Conservation (phyloP, 495 filamentous ascomycete genomes). For the Clavariopsis aquatica region DNA sequence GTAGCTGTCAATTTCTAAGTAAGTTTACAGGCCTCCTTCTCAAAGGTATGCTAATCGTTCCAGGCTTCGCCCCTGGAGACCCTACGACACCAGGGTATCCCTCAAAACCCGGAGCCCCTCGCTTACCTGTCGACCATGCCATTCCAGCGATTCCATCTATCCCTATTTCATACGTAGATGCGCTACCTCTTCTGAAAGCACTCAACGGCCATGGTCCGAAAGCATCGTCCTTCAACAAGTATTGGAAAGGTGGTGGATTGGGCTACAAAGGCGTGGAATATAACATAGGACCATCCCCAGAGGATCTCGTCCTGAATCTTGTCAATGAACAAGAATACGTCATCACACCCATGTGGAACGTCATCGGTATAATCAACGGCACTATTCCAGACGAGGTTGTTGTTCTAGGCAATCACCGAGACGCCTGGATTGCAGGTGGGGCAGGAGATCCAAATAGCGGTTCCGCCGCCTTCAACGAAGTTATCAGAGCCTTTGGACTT, state of each 20-base stretch:
- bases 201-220: slow-evolving; percentile 85
- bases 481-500: slow-evolving; percentile 43
- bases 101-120: slow-evolving; percentile 84
- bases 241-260: slow-evolving; percentile 73
- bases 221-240: slow-evolving; percentile 72
- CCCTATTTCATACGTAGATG: slow-evolving; percentile 87
- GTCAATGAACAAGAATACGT: slow-evolving; percentile 87
- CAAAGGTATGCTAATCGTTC: slow-evolving; percentile 7
- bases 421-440: slow-evolving; percentile 84
- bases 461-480: slow-evolving; percentile 48
- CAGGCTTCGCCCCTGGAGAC: slow-evolving; percentile 63
- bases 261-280: slow-evolving; percentile 84
- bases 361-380: slow-evolving; percentile 94
- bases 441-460: slow-evolving; percentile 51
- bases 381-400: slow-evolving; percentile 82
- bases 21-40: slow-evolving; percentile 34
- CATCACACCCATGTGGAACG: slow-evolving; percentile 89
- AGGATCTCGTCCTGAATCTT: slow-evolving; percentile 73
- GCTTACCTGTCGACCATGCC: slow-evolving; percentile 64
- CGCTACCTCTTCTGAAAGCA: slow-evolving; percentile 78
- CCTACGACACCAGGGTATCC: slow-evolving; percentile 92
- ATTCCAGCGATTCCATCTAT: slow-evolving; percentile 89
- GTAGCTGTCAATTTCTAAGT: slow-evolving; percentile 85
- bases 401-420: slow-evolving; percentile 92
- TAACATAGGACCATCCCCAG: slow-evolving; percentile 84